Conservation (phyloP, 768 basidiomycete species). For the Pholiota conissans region DNA sequence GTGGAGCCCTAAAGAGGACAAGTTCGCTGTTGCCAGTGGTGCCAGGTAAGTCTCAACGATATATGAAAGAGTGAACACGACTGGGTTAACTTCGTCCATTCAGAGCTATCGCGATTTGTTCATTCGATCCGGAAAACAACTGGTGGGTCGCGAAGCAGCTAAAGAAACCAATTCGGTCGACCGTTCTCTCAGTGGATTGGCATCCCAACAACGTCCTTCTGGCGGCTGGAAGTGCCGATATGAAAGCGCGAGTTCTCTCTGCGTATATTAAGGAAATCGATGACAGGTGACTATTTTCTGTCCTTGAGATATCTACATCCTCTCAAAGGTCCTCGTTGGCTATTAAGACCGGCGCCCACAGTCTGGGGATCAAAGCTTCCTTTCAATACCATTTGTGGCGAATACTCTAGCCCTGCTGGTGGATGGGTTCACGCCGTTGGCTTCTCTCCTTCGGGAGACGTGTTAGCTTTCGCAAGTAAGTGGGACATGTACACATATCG, state of each 20-base stretch:
- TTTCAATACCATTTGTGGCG: slow-evolving; percentile 96
- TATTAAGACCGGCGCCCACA: slow-evolving; percentile 73
- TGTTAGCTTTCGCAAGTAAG: slow-evolving; percentile 90
- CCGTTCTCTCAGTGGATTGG: slow-evolving; percentile 94
- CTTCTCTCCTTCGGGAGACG: slow-evolving; percentile 96
- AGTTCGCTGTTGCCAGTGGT: slow-evolving; percentile 97
- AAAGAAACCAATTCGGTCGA: slow-evolving; percentile 97
- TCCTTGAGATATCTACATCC: background rate
- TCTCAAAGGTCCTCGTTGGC: slow-evolving; percentile 1
- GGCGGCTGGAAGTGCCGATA: slow-evolving; percentile 96
- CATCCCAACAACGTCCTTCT: slow-evolving; percentile 98
- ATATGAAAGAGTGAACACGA: background rate
- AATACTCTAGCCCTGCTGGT: slow-evolving; percentile 84
- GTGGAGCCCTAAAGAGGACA: slow-evolving; percentile 98
- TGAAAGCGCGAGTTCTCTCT: slow-evolving; percentile 96
- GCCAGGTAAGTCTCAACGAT: slow-evolving; percentile 59
- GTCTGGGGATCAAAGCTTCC: slow-evolving; percentile 99
- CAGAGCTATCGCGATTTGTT: slow-evolving; percentile 94
- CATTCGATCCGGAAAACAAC: slow-evolving; percentile 95
- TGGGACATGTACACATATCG: background rate
- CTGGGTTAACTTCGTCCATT: background rate
- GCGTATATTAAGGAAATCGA: slow-evolving; percentile 99
- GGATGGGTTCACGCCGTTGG: slow-evolving; percentile 97
- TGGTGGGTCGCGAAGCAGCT: slow-evolving; percentile 99
- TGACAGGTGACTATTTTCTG: slow-evolving; percentile 58